Conservation (phyloP, 345 rosid genomes). For the Salix viminalis region DNA sequence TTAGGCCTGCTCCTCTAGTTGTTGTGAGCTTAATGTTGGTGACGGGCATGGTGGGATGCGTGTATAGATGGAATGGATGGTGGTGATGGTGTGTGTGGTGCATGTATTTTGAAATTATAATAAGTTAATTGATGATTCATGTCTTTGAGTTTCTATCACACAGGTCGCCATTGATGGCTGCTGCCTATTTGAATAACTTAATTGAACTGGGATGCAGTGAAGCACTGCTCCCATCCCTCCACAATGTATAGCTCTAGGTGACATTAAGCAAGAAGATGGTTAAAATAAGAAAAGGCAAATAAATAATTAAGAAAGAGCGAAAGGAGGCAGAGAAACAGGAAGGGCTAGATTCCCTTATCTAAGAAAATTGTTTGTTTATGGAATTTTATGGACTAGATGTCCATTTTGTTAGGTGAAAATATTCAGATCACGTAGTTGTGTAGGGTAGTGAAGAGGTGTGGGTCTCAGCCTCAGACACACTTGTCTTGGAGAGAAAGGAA, state of each 20-base stretch:
- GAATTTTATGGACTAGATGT: not conserved
- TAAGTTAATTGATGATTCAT: conserved; percentile 19
- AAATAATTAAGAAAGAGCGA: not conserved
- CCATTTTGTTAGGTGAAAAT: not conserved
- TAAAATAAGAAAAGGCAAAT: not conserved
- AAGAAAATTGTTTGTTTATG: not conserved
- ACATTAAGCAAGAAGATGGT: not conserved
- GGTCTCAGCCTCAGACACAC: not conserved
- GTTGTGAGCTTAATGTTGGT: not conserved
- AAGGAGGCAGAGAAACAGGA: not conserved
- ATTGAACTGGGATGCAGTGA: no score
- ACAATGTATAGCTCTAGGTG: not conserved
- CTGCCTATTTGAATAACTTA: not conserved
- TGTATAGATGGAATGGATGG: conserved; percentile 20
- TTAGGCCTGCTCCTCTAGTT: conserved; percentile 4
- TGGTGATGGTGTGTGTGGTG: conserved; percentile 36
- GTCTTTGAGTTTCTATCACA: not conserved
- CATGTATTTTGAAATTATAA: conserved; percentile 16
- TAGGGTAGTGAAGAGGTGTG: not conserved
- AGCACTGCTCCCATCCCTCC: not conserved
- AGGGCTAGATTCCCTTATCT: not conserved
- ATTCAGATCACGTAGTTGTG: not conserved
- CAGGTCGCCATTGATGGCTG: not conserved
- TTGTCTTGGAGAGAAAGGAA: not conserved
- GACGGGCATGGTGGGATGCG: conserved; percentile 2